phyloP scores from a whole-genome alignment of 2,329 filamentous ascomycete species.

The Clonostachys solani region DNA sequence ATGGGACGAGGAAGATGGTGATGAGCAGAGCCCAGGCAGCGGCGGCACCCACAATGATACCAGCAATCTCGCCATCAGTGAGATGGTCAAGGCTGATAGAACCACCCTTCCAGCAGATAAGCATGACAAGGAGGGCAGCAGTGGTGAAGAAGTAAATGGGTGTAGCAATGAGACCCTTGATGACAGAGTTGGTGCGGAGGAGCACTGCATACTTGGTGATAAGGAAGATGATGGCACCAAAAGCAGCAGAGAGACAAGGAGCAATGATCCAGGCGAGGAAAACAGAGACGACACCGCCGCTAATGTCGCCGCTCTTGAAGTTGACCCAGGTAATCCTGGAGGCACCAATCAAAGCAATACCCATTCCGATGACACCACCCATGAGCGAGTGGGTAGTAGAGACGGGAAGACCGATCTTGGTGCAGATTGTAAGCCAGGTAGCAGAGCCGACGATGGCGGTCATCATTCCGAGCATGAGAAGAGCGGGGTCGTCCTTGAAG shows the following conservation, averaged over 20 bases:
- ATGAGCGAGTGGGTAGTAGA: conserved; percentile 51
- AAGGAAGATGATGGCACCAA: conserved; percentile 24
- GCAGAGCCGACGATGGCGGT: conserved; percentile 47
- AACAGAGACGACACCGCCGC: conserved; percentile 28
- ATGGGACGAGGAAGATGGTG: conserved; percentile 46
- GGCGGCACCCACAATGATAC: conserved; percentile 37
- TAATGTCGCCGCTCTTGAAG: conserved; percentile 8
- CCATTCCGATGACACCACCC: conserved; percentile 30
- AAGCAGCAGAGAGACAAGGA: conserved; percentile 21
- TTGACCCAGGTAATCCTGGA: conserved; percentile 25
- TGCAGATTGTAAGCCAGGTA: conserved; percentile 47
- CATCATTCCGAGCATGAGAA: conserved; percentile 50
- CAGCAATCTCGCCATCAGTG: conserved; percentile 12
- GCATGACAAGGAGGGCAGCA: conserved; percentile 33
- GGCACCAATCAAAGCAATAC: conserved; percentile 27
- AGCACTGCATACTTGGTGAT: conserved; percentile 25
- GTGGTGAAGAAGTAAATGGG: conserved; percentile 32
- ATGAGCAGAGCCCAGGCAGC: conserved; percentile 34
- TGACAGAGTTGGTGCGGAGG: conserved; percentile 17
- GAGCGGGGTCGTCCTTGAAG: conserved; percentile 35
- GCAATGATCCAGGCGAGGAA: conserved; percentile 31
- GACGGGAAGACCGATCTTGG: conserved; percentile 44
- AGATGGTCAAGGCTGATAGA: conserved; percentile 10
- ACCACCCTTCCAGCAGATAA: conserved; percentile 44
- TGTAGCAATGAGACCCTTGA: conserved; percentile 24